Evolutionary conservation across 2,329 filamentous ascomycete species (phyloP).

Genomic region (Fusarium camptoceras): DNA sequence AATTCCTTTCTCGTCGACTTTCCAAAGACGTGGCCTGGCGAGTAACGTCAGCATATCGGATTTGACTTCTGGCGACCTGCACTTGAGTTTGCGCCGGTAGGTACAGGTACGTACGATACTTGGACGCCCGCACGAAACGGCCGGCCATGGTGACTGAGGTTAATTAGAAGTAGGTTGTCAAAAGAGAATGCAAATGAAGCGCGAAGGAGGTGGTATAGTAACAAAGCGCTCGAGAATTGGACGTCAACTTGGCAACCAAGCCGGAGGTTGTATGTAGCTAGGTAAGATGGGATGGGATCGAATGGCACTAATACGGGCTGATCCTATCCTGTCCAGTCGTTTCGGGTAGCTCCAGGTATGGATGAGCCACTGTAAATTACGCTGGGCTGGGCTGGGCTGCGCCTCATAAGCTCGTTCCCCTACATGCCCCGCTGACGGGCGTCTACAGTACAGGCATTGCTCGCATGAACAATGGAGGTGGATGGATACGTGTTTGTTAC

Average conservation of each 20-base stretch:
- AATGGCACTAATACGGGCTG: slow-evolving; percentile 21
- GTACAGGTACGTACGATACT: slow-evolving; percentile 73
- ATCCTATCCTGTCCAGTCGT: slow-evolving; percentile 8
- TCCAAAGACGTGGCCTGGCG: slow-evolving; percentile 94
- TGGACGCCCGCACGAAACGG: slow-evolving; percentile 76
- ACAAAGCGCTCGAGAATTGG: slow-evolving; percentile 18
- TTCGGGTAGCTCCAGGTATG: slow-evolving; percentile 22
- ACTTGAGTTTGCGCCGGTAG: slow-evolving; percentile 51
- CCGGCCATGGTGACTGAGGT: slow-evolving; percentile 63
- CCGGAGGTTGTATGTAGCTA: slow-evolving; percentile 33
- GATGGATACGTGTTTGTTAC: slow-evolving; percentile 15
- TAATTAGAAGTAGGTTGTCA: slow-evolving; percentile 23
- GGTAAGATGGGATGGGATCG: slow-evolving; percentile 28
- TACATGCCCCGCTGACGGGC: slow-evolving; percentile 8
- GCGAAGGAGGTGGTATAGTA: slow-evolving; percentile 9
- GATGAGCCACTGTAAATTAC: slow-evolving; percentile 40
- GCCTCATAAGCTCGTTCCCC: slow-evolving; percentile 43
- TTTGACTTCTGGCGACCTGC: slow-evolving; percentile 29
- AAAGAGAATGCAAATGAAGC: slow-evolving; percentile 15
- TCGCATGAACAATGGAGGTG: slow-evolving; percentile 9
- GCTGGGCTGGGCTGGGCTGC: too few relatives aligned
- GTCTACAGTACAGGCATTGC: slow-evolving; percentile 18
- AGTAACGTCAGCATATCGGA: slow-evolving; percentile 45
- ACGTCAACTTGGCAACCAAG: slow-evolving; percentile 40
- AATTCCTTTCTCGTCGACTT: slow-evolving; percentile 95